A percentile compares a stretch with the other conserved stretches of the same genome.
phyloP scores from a whole-genome alignment of 495 filamentous ascomycete genomes.

The Penicillium samsonianum region DNA sequence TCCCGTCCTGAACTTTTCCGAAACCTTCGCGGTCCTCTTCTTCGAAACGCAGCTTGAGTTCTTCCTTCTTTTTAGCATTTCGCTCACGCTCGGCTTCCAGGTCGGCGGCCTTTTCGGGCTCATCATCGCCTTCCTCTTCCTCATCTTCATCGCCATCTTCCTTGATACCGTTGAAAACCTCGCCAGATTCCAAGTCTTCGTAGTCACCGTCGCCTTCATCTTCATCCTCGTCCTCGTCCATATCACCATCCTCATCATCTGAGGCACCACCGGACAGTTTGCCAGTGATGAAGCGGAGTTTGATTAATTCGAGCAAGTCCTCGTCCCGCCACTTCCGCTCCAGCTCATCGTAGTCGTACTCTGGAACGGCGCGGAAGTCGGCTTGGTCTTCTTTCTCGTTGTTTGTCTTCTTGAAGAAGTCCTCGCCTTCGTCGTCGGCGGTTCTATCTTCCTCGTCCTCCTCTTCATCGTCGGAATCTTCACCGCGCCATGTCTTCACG shows the following conservation, averaged over 20 bases:
- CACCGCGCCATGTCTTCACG: conserved; percentile 75
- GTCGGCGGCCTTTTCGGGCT: conserved; percentile 41
- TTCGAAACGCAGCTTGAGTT: conserved; percentile 90
- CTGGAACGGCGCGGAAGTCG: conserved; percentile 77
- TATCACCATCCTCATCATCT: conserved; percentile 45
- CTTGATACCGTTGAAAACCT: conserved; percentile 50
- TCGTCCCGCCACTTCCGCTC: conserved; percentile 82
- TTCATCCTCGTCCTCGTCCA: conserved; percentile 52
- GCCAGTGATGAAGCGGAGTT: conserved; percentile 70
- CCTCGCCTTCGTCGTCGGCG: conserved; percentile 69
- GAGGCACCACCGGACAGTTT: conserved; percentile 53
- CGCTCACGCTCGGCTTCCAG: conserved; percentile 84
- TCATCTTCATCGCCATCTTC: conserved; percentile 34
- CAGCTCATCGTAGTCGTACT: conserved; percentile 76
- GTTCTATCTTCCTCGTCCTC: conserved; percentile 48
- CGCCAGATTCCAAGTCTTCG: conserved; percentile 83
- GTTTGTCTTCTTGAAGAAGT: conserved; percentile 80
- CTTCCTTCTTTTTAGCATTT: conserved; percentile 91
- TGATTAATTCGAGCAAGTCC: conserved; percentile 72
- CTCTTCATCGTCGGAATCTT: conserved; percentile 38
- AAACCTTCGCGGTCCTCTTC: conserved; percentile 96
- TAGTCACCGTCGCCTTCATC: conserved; percentile 87
- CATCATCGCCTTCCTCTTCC: conserved; percentile 28
- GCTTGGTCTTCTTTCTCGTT: conserved; percentile 59
- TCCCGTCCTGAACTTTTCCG: conserved; percentile 76